Evolutionary conservation across 2,329 filamentous ascomycete genomes (phyloP).

Genomic region (Herpotrichia juniperi): DNA sequence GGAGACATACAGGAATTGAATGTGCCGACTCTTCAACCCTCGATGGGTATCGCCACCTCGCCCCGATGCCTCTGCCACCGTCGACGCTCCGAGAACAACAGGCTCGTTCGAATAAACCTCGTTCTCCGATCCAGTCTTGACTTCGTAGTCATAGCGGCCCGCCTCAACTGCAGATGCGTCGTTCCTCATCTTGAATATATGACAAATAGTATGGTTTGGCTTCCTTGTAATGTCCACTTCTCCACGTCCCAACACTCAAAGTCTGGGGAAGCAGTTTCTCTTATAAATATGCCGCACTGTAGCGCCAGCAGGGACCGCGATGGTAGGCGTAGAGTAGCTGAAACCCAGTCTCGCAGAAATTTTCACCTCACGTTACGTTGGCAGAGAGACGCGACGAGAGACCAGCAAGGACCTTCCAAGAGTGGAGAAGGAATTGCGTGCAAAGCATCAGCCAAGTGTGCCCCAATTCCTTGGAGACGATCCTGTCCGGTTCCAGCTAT

Average conservation of each 20-base stretch:
- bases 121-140: not conserved
- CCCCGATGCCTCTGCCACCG: slow-evolving; percentile 34
- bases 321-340: not conserved
- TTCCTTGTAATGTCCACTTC: not conserved
- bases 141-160: slow-evolving; percentile 14
- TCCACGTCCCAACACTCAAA: not conserved
- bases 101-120: slow-evolving; percentile 27
- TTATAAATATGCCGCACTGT: not conserved
- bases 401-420: slow-evolving; percentile 1
- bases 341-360: not conserved
- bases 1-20: slow-evolving; percentile 41
- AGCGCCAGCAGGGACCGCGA: not conserved
- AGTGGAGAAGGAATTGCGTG: slow-evolving; percentile 1
- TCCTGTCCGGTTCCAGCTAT: not conserved
- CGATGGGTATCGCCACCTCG: slow-evolving; percentile 41
- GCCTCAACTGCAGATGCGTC: slow-evolving; percentile 30
- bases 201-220: not conserved
- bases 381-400: not conserved
- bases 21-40: slow-evolving; percentile 45
- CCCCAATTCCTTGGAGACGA: not conserved
- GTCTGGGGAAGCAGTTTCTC: not conserved
- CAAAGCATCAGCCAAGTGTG: not conserved
- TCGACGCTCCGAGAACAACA: slow-evolving; percentile 31
- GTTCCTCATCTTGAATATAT: slow-evolving; percentile 4
- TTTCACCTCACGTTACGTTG: not conserved